Percentiles rank a stretch among this genome's conserved stretches.
Evolutionary conservation across 139 green algal species (phyloP).

Genomic region (Zygnema cylindricum): DNA sequence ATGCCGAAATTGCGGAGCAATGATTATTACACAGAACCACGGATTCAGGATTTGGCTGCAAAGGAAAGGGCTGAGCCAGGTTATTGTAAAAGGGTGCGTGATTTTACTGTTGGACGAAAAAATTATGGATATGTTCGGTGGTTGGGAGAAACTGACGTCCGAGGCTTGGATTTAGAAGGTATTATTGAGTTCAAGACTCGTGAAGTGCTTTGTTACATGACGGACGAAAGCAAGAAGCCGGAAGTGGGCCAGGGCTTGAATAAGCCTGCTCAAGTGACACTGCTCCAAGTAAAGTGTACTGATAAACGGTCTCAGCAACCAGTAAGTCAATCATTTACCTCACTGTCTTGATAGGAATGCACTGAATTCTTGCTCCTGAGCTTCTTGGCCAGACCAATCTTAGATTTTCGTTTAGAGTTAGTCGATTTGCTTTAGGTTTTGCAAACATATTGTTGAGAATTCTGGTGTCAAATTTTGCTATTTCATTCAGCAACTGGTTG

Average conservation of each 20-base stretch:
- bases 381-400: too few relatives aligned
- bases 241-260: constrained; percentile 83
- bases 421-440: too few relatives aligned
- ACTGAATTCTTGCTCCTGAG: too few relatives aligned
- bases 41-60: constrained; percentile 68
- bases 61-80: constrained; percentile 69
- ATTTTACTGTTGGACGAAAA: constrained; percentile 77
- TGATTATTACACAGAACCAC: constrained; percentile 75
- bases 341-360: too few relatives aligned
- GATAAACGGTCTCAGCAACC: constrained; percentile 67
- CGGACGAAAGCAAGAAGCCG: constrained; percentile 74
- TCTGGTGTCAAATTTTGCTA: too few relatives aligned
- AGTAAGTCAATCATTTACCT: neutral
- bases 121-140: constrained; percentile 80
- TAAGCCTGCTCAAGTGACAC: constrained; percentile 77
- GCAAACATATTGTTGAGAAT: too few relatives aligned
- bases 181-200: constrained; percentile 73
- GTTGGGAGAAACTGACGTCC: constrained; percentile 82
- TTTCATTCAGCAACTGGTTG: too few relatives aligned
- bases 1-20: constrained; percentile 17
- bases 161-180: constrained; percentile 73
- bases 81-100: constrained; percentile 63
- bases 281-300: constrained; percentile 69
- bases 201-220: constrained; percentile 78
- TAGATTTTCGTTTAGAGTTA: too few relatives aligned